Evolutionary conservation across 768 basidiomycete genomes (phyloP).

Genomic region (Mycena galopus): DNA sequence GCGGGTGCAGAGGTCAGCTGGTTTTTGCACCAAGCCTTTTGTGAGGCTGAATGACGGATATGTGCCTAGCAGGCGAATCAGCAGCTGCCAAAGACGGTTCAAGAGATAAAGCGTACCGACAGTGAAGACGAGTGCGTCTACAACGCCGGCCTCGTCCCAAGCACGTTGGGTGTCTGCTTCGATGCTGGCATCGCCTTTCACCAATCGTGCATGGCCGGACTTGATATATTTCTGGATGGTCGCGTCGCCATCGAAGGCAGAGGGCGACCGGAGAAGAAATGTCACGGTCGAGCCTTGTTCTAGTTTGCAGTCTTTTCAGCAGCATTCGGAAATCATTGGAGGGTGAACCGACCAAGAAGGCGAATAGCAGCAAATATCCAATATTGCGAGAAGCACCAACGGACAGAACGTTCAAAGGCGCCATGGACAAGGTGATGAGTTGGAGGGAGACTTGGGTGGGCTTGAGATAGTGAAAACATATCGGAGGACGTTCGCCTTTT

Average conservation of each 20-base stretch:
- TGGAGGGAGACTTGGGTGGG: not conserved
- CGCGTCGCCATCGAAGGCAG: conserved; percentile 67
- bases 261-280: conserved; percentile 68
- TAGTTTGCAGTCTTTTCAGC: conserved; percentile 43
- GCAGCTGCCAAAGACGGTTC: not conserved
- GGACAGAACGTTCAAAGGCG: conserved; percentile 53
- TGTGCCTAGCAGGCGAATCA: conserved; percentile 56
- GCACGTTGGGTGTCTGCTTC: conserved; percentile 63
- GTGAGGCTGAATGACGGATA: conserved; percentile 57
- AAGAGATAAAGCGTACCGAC: conserved; percentile 58
- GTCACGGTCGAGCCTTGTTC: conserved; percentile 72
- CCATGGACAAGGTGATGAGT: conserved; percentile 1
- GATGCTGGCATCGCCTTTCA: conserved; percentile 73
- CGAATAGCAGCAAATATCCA: conserved; percentile 62
- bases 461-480: not conserved
- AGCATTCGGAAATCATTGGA: no score
- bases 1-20: conserved; percentile 71
- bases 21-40: conserved; percentile 63
- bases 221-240: conserved; percentile 64
- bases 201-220: conserved; percentile 63
- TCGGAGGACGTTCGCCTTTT: not conserved
- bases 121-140: conserved; percentile 72
- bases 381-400: conserved; percentile 69
- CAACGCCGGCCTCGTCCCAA: conserved; percentile 61
- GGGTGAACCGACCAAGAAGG: conserved; percentile 52